Percentiles rank a stretch among this genome's conserved stretches.
phyloP scores from a whole-genome alignment of 257 asterid genomes.

The Jasminum sambac region DNA sequence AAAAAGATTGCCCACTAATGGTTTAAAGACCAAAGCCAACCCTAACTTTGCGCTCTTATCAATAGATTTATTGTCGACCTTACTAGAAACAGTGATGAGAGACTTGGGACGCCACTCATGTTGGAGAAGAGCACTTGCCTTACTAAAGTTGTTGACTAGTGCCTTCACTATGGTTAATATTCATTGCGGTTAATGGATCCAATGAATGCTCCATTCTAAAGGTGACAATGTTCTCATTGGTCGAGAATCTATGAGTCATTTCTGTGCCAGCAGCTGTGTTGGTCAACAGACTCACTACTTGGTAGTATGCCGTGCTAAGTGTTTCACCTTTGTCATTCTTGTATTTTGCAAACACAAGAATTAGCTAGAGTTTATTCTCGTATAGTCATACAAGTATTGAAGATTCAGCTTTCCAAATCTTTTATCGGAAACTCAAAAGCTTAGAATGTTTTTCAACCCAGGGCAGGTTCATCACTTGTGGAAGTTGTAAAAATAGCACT shows the following conservation, averaged over 20 bases:
- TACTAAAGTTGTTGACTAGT: conserved; percentile 49
- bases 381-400: conserved; percentile 58
- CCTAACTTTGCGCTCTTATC: conserved; percentile 64
- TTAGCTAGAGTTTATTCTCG: conserved; percentile 49
- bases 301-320: conserved; percentile 54
- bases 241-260: conserved; percentile 51
- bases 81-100: conserved; percentile 47
- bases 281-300: conserved; percentile 43
- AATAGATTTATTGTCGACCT: conserved; percentile 52
- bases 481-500: conserved; percentile 50
- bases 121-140: conserved; percentile 56
- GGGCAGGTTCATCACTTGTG: conserved; percentile 50
- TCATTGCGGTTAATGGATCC: conserved; percentile 54
- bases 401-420: conserved; percentile 69
- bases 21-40: conserved; percentile 57
- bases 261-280: conserved; percentile 62
- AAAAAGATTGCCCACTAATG: conserved; percentile 28
- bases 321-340: conserved; percentile 60
- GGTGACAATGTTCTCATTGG: conserved; percentile 48
- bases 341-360: conserved; percentile 20
- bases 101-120: conserved; percentile 70
- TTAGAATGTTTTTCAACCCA: conserved; percentile 62
- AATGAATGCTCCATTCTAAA: conserved; percentile 48
- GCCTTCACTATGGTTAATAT: conserved; percentile 54
- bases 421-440: conserved; percentile 58